Conservation (phyloP, 2,329 filamentous ascomycete species). For the Escovopsis sp. region DNA sequence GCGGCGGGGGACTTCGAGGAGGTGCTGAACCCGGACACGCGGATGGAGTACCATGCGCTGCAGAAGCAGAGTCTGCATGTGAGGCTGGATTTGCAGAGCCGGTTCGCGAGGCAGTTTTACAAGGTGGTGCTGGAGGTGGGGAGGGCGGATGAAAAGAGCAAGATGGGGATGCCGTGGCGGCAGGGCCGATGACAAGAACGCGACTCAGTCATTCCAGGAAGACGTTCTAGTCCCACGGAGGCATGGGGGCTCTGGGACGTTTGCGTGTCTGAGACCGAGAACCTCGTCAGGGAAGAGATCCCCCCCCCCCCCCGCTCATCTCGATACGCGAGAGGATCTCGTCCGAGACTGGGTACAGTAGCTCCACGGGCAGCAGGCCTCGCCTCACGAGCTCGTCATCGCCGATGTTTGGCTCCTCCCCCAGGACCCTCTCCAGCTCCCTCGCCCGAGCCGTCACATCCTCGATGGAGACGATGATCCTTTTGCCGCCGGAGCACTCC, state of each 20-base stretch:
- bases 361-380: slow-evolving; percentile 30
- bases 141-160: neutral
- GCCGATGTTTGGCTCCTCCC: slow-evolving; percentile 20
- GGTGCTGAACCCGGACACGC: slow-evolving; percentile 1
- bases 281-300: too few species aligned
- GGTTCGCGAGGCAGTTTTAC: slow-evolving; percentile 13
- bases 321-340: slow-evolving; percentile 17
- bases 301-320: too few species aligned
- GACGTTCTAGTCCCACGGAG: too few species aligned
- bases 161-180: neutral
- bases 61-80: slow-evolving; percentile 2
- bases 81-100: slow-evolving; percentile 10
- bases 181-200: neutral
- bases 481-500: slow-evolving; percentile 31
- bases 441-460: slow-evolving; percentile 41
- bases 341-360: slow-evolving; percentile 24
- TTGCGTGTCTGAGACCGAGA: too few species aligned
- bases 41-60: neutral
- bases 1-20: slow-evolving; percentile 7
- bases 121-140: slow-evolving; percentile 7
- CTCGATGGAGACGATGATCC: slow-evolving; percentile 38
- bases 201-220: too few species aligned
- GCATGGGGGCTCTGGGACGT: too few species aligned
- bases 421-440: slow-evolving; percentile 29
- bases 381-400: slow-evolving; percentile 20